Conservation (phyloP, 306 rosid species). For the Mimosa bimucronata region DNA sequence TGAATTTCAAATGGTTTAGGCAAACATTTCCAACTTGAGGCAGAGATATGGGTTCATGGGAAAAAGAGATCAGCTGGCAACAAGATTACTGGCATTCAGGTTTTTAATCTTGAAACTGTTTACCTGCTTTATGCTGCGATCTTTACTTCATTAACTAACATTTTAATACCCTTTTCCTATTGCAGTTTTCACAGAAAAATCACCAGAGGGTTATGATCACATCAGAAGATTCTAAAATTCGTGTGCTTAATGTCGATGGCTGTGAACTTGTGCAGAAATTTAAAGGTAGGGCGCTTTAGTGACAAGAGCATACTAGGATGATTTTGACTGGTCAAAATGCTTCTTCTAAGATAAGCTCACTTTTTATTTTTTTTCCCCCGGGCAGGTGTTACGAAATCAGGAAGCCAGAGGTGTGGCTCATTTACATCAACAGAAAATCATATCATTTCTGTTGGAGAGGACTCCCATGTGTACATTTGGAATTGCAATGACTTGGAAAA, state of each 20-base stretch:
- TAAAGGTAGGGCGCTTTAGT: conserved; percentile 47
- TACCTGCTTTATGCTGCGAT: neutral
- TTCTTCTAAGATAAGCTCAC: neutral
- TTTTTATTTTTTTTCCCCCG: neutral
- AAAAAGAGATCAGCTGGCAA: conserved; percentile 57
- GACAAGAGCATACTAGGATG: neutral
- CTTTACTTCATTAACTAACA: conserved; percentile 21
- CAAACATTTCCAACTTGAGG: conserved; percentile 55
- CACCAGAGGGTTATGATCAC: conserved; percentile 59
- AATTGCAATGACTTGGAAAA: conserved; percentile 34
- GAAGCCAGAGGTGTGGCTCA: conserved; percentile 69
- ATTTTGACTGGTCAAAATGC: neutral
- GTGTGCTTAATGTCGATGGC: conserved; percentile 65
- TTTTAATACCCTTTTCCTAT: neutral
- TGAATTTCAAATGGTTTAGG: conserved; percentile 46
- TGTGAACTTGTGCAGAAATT: conserved; percentile 54
- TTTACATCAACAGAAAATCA: conserved; percentile 57
- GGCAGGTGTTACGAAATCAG: conserved; percentile 65
- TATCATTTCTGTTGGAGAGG: conserved; percentile 68
- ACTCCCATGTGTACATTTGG: conserved; percentile 70
- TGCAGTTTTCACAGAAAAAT: conserved; percentile 59
- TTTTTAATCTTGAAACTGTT: conserved; percentile 28
- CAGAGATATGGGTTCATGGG: conserved; percentile 47
- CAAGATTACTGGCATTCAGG: conserved; percentile 80
- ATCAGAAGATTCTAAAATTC: conserved; percentile 73